Conservation (phyloP, 192 early-diverging fungal genomes). For the Fimicolochytrium jonesii region DNA sequence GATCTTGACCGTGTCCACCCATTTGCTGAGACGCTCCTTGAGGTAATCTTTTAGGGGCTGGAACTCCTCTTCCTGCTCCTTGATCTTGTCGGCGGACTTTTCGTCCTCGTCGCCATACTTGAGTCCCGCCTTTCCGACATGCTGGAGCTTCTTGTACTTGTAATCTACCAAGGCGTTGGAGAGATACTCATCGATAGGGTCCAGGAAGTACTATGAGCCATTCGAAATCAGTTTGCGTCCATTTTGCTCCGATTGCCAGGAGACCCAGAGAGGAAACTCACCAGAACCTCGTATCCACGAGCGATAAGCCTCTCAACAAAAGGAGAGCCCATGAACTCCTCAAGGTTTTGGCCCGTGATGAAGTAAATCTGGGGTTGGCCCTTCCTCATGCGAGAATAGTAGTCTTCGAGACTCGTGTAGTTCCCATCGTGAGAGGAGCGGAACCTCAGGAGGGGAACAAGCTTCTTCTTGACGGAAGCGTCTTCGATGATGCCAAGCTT, state of each 20-base stretch:
- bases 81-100: constrained; percentile 15
- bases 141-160: constrained; percentile 73
- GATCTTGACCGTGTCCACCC: constrained; percentile 52
- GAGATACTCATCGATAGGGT: constrained; percentile 57
- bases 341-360: constrained; percentile 65
- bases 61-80: constrained; percentile 36
- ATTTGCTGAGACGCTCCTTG: constrained; percentile 21
- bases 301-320: constrained; percentile 86
- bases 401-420: constrained; percentile 66
- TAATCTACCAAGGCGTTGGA: constrained; percentile 43
- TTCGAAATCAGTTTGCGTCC: constrained; percentile 4
- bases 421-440: constrained; percentile 17
- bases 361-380: constrained; percentile 90
- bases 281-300: constrained; percentile 86
- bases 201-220: constrained; percentile 48
- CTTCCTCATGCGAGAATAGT: constrained; percentile 83
- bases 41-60: constrained; percentile 47
- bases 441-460: constrained; percentile 73
- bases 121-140: constrained; percentile 45
- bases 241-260: no score
- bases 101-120: constrained; percentile 54
- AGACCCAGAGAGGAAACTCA: constrained; percentile 52
- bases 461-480: constrained; percentile 60
- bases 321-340: constrained; percentile 76
- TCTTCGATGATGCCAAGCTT: constrained; percentile 93